These are phyloP conservation scores for Umbelopsis vinacea DNA, from an alignment of 192 early-diverging fungal genomes.

Conservation along the genomic window DNA sequence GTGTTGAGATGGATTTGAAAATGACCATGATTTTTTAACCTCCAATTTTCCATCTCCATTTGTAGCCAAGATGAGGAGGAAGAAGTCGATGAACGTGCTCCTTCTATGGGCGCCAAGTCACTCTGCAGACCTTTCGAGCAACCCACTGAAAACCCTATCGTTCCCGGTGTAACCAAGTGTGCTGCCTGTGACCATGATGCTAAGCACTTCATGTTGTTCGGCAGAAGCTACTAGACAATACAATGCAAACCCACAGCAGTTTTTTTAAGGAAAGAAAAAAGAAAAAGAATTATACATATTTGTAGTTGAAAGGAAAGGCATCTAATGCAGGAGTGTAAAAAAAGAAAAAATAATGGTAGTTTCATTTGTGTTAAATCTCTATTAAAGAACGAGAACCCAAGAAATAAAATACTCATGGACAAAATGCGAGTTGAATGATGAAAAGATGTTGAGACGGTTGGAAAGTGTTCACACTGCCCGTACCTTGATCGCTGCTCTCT, in stretches of 20 bases:
- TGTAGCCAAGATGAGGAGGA: conserved; percentile 59
- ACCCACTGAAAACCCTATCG: conserved; percentile 82
- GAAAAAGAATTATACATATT: neutral
- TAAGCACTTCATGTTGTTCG: conserved; percentile 82
- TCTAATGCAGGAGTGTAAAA: neutral
- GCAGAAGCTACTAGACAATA: conserved; percentile 76
- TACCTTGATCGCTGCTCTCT: too few relatives aligned
- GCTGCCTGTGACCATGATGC: conserved; percentile 76
- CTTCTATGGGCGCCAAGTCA: conserved; percentile 99
- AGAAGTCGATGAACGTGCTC: conserved; percentile 93
- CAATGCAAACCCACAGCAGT: neutral
- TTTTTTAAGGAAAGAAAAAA: neutral
- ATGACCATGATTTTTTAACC: too few relatives aligned
- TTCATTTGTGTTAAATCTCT: neutral
- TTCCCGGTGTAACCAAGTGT: conserved; percentile 89
- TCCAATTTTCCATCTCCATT: neutral
- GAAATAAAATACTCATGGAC: neutral
- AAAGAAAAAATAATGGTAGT: neutral
- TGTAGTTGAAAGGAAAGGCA: neutral
- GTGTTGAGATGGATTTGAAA: neutral
- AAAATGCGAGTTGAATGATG: too few relatives aligned
- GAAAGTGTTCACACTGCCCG: too few relatives aligned
- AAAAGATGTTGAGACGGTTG: too few relatives aligned
- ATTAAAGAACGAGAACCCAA: neutral
- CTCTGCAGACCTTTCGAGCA: conserved; percentile 96